Evolutionary conservation across 805 yeast species (phyloP).

Genomic region (Ogataea trehaloabstinens): DNA sequence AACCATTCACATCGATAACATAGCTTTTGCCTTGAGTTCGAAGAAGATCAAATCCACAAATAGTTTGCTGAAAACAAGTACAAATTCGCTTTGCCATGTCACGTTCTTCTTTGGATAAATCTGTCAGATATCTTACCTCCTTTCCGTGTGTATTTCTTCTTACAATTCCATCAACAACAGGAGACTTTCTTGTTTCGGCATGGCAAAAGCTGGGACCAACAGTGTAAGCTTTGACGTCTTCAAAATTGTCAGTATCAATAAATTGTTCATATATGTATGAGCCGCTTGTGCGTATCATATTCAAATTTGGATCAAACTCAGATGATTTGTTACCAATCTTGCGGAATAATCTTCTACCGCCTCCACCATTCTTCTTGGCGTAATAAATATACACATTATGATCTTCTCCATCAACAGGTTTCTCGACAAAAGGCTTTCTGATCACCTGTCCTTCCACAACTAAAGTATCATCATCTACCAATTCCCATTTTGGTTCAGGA

Average conservation of each 20-base stretch:
- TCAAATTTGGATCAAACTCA: conserved; percentile 84
- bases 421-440: conserved; percentile 93
- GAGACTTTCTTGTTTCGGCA: conserved; percentile 97
- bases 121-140: conserved; percentile 88
- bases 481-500: conserved; percentile 76
- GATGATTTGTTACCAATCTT: conserved; percentile 97
- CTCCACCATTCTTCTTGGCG: conserved; percentile 88
- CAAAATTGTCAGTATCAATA: conserved; percentile 97
- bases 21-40: conserved; percentile 85
- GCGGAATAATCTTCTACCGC: conserved; percentile 91
- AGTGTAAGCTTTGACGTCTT: conserved; percentile 97
- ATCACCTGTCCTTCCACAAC: conserved; percentile 69
- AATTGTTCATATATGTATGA: conserved; percentile 90
- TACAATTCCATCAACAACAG: conserved; percentile 99
- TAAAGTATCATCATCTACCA: conserved; percentile 85
- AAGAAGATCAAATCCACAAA: conserved; percentile 93
- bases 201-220: conserved; percentile 91
- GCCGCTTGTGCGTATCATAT: conserved; percentile 80
- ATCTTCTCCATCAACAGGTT: conserved; percentile 98
- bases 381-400: conserved; percentile 95
- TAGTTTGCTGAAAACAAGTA: conserved; percentile 79
- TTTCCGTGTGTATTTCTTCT: conserved; percentile 97
- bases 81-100: conserved; percentile 79
- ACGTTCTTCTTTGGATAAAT: conserved; percentile 70
- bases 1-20: conserved; percentile 97